phyloP scores from a whole-genome alignment of 345 rosid genomes.

The Sisymbrium altissimum region DNA sequence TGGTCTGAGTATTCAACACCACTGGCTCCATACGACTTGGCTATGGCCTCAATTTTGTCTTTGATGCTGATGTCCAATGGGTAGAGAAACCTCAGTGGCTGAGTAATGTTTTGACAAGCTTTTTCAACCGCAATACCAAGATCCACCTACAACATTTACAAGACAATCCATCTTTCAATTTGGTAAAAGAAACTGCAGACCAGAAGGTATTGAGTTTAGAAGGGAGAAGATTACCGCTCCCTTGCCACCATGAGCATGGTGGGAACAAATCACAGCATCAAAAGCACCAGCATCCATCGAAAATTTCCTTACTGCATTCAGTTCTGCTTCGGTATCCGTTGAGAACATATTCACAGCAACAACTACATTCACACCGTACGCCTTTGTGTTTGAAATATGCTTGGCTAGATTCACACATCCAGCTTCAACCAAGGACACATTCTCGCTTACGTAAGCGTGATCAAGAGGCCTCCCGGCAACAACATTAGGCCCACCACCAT shows the following conservation, averaged over 20 bases:
- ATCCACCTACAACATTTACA: conserved; percentile 57
- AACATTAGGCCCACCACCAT: conserved; percentile 96
- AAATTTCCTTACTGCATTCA: conserved; percentile 77
- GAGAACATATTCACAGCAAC: conserved; percentile 96
- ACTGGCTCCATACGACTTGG: conserved; percentile 90
- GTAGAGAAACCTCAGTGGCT: conserved; percentile 73
- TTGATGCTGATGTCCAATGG: conserved; percentile 76
- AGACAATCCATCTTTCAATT: background rate
- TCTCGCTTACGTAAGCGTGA: conserved; percentile 79
- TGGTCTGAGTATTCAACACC: conserved; percentile 91
- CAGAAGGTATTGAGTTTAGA: background rate
- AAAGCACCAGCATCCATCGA: conserved; percentile 88
- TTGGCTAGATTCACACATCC: conserved; percentile 92
- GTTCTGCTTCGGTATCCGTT: conserved; percentile 84
- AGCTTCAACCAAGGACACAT: conserved; percentile 85
- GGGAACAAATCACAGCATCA: conserved; percentile 89
- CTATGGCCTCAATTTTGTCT: conserved; percentile 88
- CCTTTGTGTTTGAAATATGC: conserved; percentile 85
- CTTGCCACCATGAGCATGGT: conserved; percentile 96
- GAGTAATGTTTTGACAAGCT: conserved; percentile 73
- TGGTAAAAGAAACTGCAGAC: background rate
- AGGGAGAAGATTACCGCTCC: conserved; percentile 67
- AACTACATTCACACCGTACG: conserved; percentile 88
- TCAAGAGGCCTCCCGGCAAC: conserved; percentile 98
- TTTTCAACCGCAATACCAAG: conserved; percentile 90